These are phyloP conservation scores for Saccharomycopsis fermentans DNA, from an alignment of 805 yeast genomes.

Conservation along the genomic window DNA sequence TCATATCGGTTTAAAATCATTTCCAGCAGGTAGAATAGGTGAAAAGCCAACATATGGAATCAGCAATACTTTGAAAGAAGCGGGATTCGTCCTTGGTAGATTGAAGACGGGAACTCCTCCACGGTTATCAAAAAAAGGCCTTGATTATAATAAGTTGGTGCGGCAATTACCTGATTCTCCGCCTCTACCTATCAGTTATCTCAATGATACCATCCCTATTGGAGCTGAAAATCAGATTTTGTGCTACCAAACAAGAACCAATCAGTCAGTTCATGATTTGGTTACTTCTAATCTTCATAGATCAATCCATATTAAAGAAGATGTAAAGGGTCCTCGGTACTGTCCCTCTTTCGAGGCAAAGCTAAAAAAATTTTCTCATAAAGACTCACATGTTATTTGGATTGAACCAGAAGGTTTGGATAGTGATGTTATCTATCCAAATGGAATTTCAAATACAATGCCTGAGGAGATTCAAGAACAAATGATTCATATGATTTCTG, in stretches of 20 bases:
- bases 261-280: conserved; percentile 60
- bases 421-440: conserved; percentile 84
- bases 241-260: conserved; percentile 76
- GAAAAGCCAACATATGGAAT: conserved; percentile 88
- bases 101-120: conserved; percentile 98
- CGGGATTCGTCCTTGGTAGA: conserved; percentile 80
- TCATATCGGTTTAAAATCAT: conserved; percentile 71
- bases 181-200: conserved; percentile 82
- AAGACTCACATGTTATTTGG: conserved; percentile 77
- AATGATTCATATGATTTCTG: conserved; percentile 70
- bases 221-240: conserved; percentile 43
- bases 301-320: conserved; percentile 84
- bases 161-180: conserved; percentile 73
- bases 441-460: conserved; percentile 93
- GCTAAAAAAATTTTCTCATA: conserved; percentile 68
- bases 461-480: conserved; percentile 83
- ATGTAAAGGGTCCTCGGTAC: conserved; percentile 92
- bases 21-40: conserved; percentile 90
- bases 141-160: conserved; percentile 53
- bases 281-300: conserved; percentile 62
- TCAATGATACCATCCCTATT: conserved; percentile 61
- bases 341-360: conserved; percentile 96
- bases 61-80: conserved; percentile 61
- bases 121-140: conserved; percentile 60
- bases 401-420: conserved; percentile 93